These are phyloP conservation scores for Nadsonia commutata DNA, from an alignment of 1,139 yeast species.

Conservation along the genomic window DNA sequence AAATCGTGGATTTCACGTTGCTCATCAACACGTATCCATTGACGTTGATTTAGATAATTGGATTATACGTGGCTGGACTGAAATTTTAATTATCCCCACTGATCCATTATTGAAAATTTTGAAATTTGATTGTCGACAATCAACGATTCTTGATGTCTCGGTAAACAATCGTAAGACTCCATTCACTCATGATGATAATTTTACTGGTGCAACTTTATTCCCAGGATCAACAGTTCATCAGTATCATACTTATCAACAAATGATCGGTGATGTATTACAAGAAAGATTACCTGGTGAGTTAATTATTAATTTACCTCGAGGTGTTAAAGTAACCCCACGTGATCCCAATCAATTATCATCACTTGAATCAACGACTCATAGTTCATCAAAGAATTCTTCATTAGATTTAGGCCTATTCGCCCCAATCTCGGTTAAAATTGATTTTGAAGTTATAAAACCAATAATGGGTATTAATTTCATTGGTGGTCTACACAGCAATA, in stretches of 20 bases:
- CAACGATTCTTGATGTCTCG: conserved; percentile 45
- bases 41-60: conserved; percentile 49
- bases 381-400: not conserved
- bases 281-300: conserved; percentile 51
- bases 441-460: conserved; percentile 52
- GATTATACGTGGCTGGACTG: conserved; percentile 59
- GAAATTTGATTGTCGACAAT: conserved; percentile 69
- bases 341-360: conserved; percentile 9
- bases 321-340: conserved; percentile 32
- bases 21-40: conserved; percentile 54
- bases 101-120: conserved; percentile 43
- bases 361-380: not conserved
- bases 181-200: conserved; percentile 38
- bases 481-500: conserved; percentile 29
- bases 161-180: conserved; percentile 45
- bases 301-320: conserved; percentile 55
- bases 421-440: conserved; percentile 59
- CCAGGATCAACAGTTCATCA: conserved; percentile 36
- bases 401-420: conserved; percentile 16
- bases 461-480: conserved; percentile 65
- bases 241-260: conserved; percentile 50
- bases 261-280: conserved; percentile 43
- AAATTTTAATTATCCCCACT: conserved; percentile 63
- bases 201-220: conserved; percentile 29
- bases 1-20: conserved; percentile 32